Percentiles rank a stretch among this genome's conserved stretches.
Evolutionary conservation across 331 rosid species (phyloP).

Genomic region (Quercus tomentella): DNA sequence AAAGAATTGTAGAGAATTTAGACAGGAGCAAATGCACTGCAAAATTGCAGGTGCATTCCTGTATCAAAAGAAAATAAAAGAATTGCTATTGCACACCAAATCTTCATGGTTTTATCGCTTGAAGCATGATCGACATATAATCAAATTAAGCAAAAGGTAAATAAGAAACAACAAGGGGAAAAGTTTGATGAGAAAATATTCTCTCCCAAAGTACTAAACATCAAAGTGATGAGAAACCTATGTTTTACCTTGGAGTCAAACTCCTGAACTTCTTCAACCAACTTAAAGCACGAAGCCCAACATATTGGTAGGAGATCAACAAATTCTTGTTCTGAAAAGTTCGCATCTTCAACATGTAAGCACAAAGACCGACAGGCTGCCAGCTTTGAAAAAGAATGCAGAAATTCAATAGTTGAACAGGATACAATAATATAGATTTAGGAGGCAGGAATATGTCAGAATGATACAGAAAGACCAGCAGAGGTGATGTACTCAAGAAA

Average conservation of each 20-base stretch:
- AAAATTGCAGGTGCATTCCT: slow-evolving; percentile 6
- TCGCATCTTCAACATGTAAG: slow-evolving; percentile 85
- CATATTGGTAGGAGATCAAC: slow-evolving; percentile 85
- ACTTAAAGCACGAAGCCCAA: slow-evolving; percentile 85
- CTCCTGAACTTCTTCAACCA: slow-evolving; percentile 90
- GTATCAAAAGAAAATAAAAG: not conserved
- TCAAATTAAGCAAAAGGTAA: not conserved
- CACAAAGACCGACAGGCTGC: slow-evolving; percentile 97
- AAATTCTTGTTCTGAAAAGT: slow-evolving; percentile 78
- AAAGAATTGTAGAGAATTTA: not conserved
- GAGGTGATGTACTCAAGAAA: slow-evolving; percentile 3
- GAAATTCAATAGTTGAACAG: slow-evolving; percentile 27
- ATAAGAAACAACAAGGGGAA: not conserved
- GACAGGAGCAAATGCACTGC: not conserved
- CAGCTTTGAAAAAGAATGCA: slow-evolving; percentile 50
- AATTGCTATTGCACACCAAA: not conserved
- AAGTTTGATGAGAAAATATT: not conserved
- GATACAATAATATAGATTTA: not conserved
- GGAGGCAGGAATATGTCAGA: slow-evolving; percentile 7
- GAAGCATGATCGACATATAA: not conserved
- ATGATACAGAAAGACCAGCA: slow-evolving; percentile 18
- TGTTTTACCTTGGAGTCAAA: slow-evolving; percentile 87
- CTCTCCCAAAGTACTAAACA: not conserved
- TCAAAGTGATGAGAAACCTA: slow-evolving; percentile 8
- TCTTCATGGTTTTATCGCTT: not conserved